Evolutionary conservation across 2,329 filamentous ascomycete species (phyloP).

Genomic region (Sporothrix luriei): DNA sequence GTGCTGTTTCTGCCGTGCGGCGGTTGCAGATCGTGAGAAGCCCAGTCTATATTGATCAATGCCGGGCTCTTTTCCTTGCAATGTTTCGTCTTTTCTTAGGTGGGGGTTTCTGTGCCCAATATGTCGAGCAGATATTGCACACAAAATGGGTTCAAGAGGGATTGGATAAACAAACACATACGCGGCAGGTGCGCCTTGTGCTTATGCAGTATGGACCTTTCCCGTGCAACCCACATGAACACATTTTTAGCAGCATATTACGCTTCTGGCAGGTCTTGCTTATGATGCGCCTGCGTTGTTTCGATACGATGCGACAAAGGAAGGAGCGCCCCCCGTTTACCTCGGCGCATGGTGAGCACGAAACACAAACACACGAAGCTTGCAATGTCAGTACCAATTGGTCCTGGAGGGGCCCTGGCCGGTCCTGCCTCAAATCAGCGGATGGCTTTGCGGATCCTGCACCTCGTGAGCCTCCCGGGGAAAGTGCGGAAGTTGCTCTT

Average conservation of each 20-base stretch:
- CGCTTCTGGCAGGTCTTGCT: neutral
- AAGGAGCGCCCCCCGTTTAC: neutral
- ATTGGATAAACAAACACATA: neutral
- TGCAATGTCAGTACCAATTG: neutral
- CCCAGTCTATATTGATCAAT: constrained; percentile 15
- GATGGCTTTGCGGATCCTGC: constrained; percentile 28
- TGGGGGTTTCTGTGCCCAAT: constrained; percentile 15
- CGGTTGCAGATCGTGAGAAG: constrained; percentile 25
- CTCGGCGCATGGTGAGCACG: neutral
- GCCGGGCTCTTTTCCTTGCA: neutral
- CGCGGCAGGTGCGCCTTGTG: neutral
- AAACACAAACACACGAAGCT: neutral
- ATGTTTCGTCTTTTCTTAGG: constrained; percentile 23
- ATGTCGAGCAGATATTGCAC: neutral
- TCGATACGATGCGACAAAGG: constrained; percentile 8
- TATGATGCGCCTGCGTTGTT: neutral
- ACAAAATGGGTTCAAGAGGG: neutral
- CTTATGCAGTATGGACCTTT: constrained; percentile 9
- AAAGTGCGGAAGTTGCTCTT: constrained; percentile 16
- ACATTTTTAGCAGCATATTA: constrained; percentile 12
- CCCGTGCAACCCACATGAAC: constrained; percentile 1
- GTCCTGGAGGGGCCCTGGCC: neutral
- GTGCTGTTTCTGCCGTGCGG: constrained; percentile 20
- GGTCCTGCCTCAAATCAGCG: constrained; percentile 28
- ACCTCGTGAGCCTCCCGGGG: neutral